Conservation (phyloP, 331 rosid genomes). For the Quercus phellos region DNA sequence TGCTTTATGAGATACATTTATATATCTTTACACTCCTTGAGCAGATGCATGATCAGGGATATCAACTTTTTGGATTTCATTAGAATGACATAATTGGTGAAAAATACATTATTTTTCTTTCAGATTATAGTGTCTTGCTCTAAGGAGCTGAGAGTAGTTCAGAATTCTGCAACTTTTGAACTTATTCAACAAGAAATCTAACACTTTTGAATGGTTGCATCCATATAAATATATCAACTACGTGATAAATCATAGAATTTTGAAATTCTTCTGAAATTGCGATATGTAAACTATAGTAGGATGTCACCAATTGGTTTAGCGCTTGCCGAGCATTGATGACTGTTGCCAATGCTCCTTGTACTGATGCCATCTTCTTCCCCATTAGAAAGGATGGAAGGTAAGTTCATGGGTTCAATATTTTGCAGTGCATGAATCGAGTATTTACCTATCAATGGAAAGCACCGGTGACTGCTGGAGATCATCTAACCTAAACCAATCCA, state of each 20-base stretch:
- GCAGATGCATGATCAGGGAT: not conserved
- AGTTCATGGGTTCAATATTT: not conserved
- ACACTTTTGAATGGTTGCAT: not conserved
- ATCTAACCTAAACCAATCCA: not conserved
- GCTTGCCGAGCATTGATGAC: not conserved
- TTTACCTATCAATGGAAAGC: not conserved
- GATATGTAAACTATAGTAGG: not conserved
- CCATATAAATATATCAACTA: not conserved
- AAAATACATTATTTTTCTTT: not conserved
- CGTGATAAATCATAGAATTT: not conserved
- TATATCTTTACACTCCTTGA: not conserved
- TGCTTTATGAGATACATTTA: not conserved
- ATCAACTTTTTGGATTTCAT: not conserved
- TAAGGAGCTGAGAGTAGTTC: not conserved
- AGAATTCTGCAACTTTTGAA: not conserved
- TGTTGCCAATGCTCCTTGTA: not conserved
- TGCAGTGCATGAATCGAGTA: not conserved
- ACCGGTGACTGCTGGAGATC: not conserved
- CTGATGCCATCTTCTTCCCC: not conserved
- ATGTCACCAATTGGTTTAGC: not conserved
- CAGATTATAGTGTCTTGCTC: not conserved
- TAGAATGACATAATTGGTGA: not conserved
- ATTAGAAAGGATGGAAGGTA: not conserved
- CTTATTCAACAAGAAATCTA: too few species aligned
- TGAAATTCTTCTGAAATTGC: not conserved